Conservation (phyloP, 352 stramenopile genomes). For the Thalassiosira ordinaria region DNA sequence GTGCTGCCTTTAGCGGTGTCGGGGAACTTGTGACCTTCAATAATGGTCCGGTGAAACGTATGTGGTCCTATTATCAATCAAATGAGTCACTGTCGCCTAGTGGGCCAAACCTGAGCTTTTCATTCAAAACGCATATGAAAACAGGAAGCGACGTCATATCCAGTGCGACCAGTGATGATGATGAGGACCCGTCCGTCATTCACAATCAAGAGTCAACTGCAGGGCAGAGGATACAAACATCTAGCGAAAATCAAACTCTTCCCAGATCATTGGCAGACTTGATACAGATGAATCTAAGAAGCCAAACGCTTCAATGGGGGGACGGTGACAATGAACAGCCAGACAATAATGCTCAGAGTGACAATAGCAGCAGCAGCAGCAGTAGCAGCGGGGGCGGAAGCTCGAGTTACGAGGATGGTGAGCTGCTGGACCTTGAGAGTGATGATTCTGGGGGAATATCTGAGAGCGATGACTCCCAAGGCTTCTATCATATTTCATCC, state of each 20-base stretch:
- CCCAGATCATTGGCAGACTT: slow-evolving; percentile 72
- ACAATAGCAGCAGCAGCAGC: slow-evolving; percentile 55
- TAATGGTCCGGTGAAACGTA: slow-evolving; percentile 74
- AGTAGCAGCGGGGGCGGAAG: slow-evolving; percentile 57
- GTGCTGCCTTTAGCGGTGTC: slow-evolving; percentile 64
- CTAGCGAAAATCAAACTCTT: slow-evolving; percentile 15
- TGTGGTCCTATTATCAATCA: slow-evolving; percentile 74
- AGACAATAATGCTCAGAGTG: slow-evolving; percentile 27
- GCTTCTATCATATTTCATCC: slow-evolving; percentile 51
- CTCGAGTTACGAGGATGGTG: slow-evolving; percentile 52
- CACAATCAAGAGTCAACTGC: background rate
- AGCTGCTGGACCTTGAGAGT: slow-evolving; percentile 36
- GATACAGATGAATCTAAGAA: slow-evolving; percentile 64
- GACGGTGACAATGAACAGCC: slow-evolving; percentile 33
- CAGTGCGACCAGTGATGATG: slow-evolving; percentile 1
- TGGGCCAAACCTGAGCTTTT: slow-evolving; percentile 18
- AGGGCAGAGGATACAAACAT: slow-evolving; percentile 9
- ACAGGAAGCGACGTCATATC: slow-evolving; percentile 5
- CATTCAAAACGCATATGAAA: slow-evolving; percentile 17
- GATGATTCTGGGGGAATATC: slow-evolving; percentile 25
- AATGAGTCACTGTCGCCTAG: slow-evolving; percentile 18
- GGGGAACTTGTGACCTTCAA: slow-evolving; percentile 62
- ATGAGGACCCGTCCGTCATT: slow-evolving; percentile 13
- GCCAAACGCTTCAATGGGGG: slow-evolving; percentile 76
- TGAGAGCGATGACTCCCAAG: slow-evolving; percentile 33